Evolutionary conservation across 2,329 filamentous ascomycete genomes (phyloP).

Genomic region (Sporothrix sp.): DNA sequence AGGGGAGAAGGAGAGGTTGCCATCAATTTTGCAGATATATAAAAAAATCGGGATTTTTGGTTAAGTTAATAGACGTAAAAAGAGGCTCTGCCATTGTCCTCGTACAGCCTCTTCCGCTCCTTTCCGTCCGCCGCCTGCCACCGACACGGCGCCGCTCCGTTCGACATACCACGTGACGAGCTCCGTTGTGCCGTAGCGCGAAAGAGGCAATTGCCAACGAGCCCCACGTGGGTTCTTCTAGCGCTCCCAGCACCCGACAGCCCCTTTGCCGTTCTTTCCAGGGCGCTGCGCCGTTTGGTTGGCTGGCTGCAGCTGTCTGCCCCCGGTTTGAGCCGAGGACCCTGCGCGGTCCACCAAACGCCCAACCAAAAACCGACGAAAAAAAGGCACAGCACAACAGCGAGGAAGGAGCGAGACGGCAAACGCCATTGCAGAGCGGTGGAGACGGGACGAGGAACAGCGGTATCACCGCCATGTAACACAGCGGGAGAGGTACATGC

Average conservation of each 20-base stretch:
- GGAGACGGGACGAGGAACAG: neutral
- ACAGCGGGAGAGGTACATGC: no score
- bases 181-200: neutral
- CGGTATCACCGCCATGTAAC: no score
- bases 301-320: neutral
- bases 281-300: neutral
- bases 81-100: neutral
- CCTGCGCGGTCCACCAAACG: conserved; percentile 11
- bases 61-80: neutral
- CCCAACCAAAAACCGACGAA: conserved; percentile 6
- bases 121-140: no score
- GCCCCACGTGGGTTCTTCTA: conserved; percentile 11
- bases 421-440: no score
- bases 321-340: conserved; percentile 17
- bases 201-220: neutral
- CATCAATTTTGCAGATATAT: conserved; percentile 5
- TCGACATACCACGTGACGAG: neutral
- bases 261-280: conserved; percentile 1
- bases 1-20: neutral
- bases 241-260: neutral
- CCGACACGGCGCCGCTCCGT: neutral
- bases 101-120: no score
- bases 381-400: conserved; percentile 2
- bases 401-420: neutral
- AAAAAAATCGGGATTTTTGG: neutral